Evolutionary conservation across 495 filamentous ascomycete species (phyloP), one percentile per base, ranked within the genome.

Genomic region (Collariella sp.): DNA sequence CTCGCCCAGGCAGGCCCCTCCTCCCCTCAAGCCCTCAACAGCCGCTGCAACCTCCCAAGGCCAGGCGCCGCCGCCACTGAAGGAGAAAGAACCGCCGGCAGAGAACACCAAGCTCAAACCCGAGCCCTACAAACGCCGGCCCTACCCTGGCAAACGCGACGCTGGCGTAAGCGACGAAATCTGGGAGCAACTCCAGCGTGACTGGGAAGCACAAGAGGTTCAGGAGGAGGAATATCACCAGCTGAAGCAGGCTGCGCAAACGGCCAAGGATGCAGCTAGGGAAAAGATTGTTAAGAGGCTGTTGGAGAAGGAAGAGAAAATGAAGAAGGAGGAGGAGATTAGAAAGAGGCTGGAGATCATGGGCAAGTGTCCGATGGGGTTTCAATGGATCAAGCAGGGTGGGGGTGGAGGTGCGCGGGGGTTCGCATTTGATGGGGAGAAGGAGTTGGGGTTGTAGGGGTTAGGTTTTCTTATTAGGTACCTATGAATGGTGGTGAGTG

Each of bases 101-200:
- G 7, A 26, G 24, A 11, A 50, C 38, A 33, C 0, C 10, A 6
- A 33, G 34, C 3, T 36, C 54, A 13, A 7, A 46, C 15, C 16
- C 7, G n/a, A n/a, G n/a, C n/a, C n/a, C n/a, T n/a, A n/a, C n/a
- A n/a, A n/a, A n/a, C n/a, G n/a, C n/a, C n/a, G n/a, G n/a, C n/a
- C n/a, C 7, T 38, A 41, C 1, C 24, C 12, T 9, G 50, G 46
- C 34, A 31, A 35, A 15, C 71, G 83, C 19, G 84, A 86, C 40
- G 55, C 67, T 0, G 80, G 81, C 2, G 82, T 87, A 0, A 70
- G 72, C 19, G 82, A 87, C 55, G 78, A 60, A 3, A 66, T 78
- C n/a, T 87, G 84, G 84, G 56, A 70, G 15, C 77, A 80, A 47
- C 72, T 88, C 0, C 70, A 81, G 53, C 59, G 50, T 0, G 78